Base-by-base conservation (phyloP, 768 basidiomycete genomes). In the Tricholoma matsutake region DNA sequence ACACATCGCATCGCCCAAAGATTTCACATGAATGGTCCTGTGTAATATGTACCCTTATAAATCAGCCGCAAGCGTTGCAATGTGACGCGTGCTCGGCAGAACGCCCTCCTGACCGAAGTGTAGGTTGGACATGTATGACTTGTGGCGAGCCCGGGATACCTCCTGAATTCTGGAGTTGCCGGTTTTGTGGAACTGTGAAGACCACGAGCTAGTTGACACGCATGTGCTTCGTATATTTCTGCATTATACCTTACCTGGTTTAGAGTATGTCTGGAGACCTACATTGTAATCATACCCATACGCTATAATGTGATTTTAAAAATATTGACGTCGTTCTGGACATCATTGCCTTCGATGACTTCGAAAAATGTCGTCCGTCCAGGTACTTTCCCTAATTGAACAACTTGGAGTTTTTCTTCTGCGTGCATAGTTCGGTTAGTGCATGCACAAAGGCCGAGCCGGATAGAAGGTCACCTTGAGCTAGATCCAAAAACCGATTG, bases 111-210 rank as follows among this genome's bases (percentile, higher is more conserved):
- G 68, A 70, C 58, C 65, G 61, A 6, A 62, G 65, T 49, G 70
- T 69, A 41, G 83, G 82, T 2, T 94, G 92, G 91, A 76, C 76
- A 20, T 94, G 91, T 68, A 70, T 76, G 10, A 73, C 77, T 20
- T 94, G 91, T 63, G 84, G 86, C 22, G 83, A 88, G 69, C 71
- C 68, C 34, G 85, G 81, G 25, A 88, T 86, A 71, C 80, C 82
- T 2, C 81, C 83, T 62, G 80, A 86, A 20, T 81, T 85, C 62
- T 94, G 89, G 91, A 87, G 85, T 53, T 95, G 94, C 76, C 72
- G 74, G 14, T 81, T 79, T 58, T 95, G 92, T 69, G 91, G 91
- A 14, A 74, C 77, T 18, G 79, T 93, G 56, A 92, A 92, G 63
- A 58, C 68, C 18, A 32, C 51, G 18, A 53, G 65, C 56, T 13